These are phyloP conservation scores for Metschnikowia rubicola DNA, from an alignment of 805 yeast species.

Conservation along the genomic window DNA sequence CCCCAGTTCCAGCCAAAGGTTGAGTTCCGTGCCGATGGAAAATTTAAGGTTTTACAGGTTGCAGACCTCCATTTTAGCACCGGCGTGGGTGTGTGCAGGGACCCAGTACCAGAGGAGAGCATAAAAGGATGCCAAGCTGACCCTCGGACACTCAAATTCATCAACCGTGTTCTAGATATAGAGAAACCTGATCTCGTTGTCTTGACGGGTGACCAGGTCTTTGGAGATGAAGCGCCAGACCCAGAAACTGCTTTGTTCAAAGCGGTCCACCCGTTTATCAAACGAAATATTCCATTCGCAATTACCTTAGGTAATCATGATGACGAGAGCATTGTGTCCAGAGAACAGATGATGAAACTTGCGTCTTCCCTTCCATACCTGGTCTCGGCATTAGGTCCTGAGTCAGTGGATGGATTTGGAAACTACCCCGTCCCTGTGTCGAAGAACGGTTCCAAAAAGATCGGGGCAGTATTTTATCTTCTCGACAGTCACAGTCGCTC, in stretches of 20 bases:
- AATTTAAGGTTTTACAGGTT: slow-evolving; percentile 78
- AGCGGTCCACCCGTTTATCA: slow-evolving; percentile 65
- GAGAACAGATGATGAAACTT: slow-evolving; percentile 59
- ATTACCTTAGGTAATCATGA: slow-evolving; percentile 92
- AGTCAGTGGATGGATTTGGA: slow-evolving; percentile 73
- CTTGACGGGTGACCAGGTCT: slow-evolving; percentile 87
- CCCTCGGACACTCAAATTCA: slow-evolving; percentile 58
- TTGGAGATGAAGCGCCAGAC: slow-evolving; percentile 77
- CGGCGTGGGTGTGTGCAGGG: slow-evolving; percentile 75
- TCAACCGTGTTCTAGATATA: slow-evolving; percentile 58
- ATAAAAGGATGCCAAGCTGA: slow-evolving; percentile 71
- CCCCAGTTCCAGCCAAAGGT: slow-evolving; percentile 29
- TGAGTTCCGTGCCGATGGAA: slow-evolving; percentile 39
- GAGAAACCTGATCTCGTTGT: slow-evolving; percentile 86
- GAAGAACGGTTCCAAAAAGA: slow-evolving; percentile 29
- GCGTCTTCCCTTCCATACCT: slow-evolving; percentile 64
- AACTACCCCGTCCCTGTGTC: slow-evolving; percentile 59
- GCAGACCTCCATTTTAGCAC: slow-evolving; percentile 93
- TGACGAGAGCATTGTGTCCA: slow-evolving; percentile 70
- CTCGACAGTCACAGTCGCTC: slow-evolving; percentile 83
- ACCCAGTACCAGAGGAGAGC: slow-evolving; percentile 55
- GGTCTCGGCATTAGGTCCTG: slow-evolving; percentile 59
- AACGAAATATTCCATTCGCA: slow-evolving; percentile 75
- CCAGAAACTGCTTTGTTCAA: slow-evolving; percentile 79
- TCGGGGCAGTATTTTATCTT: slow-evolving; percentile 63